Conservation (phyloP, 1,284 basidiomycete species). For the Pseudozyma sp. region DNA sequence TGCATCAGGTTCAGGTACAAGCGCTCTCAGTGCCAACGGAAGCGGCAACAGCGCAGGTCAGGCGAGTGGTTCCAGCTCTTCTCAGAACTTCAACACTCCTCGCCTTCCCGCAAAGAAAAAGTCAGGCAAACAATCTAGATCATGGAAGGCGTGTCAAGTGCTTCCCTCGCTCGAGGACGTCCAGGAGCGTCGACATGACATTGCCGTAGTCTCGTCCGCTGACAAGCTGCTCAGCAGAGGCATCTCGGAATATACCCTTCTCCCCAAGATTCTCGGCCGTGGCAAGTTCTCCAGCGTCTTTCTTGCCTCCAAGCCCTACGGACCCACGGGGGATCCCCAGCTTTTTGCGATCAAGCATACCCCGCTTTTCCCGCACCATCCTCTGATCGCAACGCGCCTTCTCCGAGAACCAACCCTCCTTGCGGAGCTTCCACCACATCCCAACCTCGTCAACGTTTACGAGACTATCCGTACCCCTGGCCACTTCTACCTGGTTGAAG, state of each 20-base stretch:
- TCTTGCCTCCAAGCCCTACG: constrained; percentile 61
- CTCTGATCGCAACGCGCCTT: constrained; percentile 73
- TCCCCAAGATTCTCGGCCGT: constrained; percentile 66
- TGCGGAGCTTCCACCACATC: constrained; percentile 73
- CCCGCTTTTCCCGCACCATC: constrained; percentile 74
- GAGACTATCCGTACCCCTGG: constrained; percentile 73
- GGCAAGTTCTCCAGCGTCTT: constrained; percentile 69
- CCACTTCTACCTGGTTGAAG: constrained; percentile 75
- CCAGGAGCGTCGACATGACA: constrained; percentile 27
- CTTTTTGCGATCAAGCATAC: constrained; percentile 74
- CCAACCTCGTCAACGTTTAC: constrained; percentile 73
- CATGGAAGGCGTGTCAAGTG: constrained; percentile 34
- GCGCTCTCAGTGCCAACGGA: constrained; percentile 6
- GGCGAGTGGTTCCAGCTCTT: constrained; percentile 21
- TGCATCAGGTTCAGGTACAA: constrained; percentile 15
- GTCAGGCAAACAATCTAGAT: constrained; percentile 10
- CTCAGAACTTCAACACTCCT: constrained; percentile 11
- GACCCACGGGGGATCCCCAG: constrained; percentile 53
- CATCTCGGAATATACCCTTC: constrained; percentile 67
- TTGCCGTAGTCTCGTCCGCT: constrained; percentile 54
- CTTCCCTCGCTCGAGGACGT: constrained; percentile 42
- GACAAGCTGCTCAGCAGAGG: constrained; percentile 65
- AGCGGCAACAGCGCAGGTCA: constrained; percentile 14
- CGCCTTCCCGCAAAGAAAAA: constrained; percentile 7
- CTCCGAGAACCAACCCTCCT: constrained; percentile 74